Evolutionary conservation across 176 grass and related monocot species (phyloP).

Genomic region (Triticum timopheevii): DNA sequence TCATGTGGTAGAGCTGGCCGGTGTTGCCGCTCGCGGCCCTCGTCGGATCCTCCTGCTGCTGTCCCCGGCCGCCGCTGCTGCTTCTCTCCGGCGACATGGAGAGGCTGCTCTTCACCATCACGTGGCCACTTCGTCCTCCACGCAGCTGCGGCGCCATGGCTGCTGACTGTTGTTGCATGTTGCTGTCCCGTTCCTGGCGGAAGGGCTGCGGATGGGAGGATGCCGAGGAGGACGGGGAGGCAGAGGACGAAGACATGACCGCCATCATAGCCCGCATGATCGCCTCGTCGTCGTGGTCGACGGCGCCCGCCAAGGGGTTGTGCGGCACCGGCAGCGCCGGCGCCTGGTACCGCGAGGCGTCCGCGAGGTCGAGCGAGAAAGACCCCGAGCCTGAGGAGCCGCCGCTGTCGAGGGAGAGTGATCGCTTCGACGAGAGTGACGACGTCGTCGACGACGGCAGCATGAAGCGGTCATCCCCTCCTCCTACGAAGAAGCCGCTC

Average conservation of each 20-base stretch:
- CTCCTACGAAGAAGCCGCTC: slow-evolving; percentile 2
- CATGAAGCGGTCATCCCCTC: neutral
- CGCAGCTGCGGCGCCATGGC: slow-evolving; percentile 9
- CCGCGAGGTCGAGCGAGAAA: slow-evolving; percentile 23
- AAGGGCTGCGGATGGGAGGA: slow-evolving; percentile 15
- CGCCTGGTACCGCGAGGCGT: neutral
- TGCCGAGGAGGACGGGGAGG: slow-evolving; percentile 60
- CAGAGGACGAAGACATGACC: slow-evolving; percentile 67
- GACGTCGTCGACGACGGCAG: slow-evolving; percentile 14
- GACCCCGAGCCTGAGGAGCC: slow-evolving; percentile 37
- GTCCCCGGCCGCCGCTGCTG: slow-evolving; percentile 15
- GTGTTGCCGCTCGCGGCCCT: slow-evolving; percentile 16
- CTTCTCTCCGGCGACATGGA: slow-evolving; percentile 24
- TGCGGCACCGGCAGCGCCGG: neutral
- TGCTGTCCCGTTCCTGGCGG: neutral
- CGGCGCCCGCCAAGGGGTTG: slow-evolving; percentile 6
- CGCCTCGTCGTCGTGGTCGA: slow-evolving; percentile 37
- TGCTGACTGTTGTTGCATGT: neutral
- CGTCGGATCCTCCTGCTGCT: slow-evolving; percentile 4
- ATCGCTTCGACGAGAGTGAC: slow-evolving; percentile 48
- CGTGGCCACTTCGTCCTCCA: slow-evolving; percentile 10
- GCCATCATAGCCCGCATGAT: slow-evolving; percentile 84
- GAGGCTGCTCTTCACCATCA: slow-evolving; percentile 52
- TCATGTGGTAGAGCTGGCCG: slow-evolving; percentile 77
- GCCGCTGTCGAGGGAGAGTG: slow-evolving; percentile 59